Percentiles rank a stretch among this genome's conserved stretches.
phyloP scores from a whole-genome alignment of 805 yeast species.

The Yamadazyma sp. region DNA sequence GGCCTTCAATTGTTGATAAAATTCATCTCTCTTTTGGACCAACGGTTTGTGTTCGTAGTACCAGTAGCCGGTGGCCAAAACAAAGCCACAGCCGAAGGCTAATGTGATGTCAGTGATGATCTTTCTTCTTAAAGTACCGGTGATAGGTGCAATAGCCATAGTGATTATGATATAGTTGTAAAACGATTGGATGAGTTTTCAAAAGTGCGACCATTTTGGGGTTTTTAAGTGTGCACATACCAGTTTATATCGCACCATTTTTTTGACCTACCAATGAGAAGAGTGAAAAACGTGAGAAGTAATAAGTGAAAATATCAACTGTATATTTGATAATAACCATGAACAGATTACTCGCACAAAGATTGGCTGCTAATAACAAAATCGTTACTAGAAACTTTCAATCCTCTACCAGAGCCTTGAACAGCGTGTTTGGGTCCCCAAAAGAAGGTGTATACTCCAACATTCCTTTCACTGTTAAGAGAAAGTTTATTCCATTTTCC shows the following conservation, averaged over 20 bases:
- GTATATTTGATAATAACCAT: constrained; percentile 8
- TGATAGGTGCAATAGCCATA: constrained; percentile 84
- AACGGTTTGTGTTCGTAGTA: constrained; percentile 82
- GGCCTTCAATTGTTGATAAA: constrained; percentile 76
- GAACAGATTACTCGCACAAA: constrained; percentile 15
- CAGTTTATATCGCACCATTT: constrained; percentile 7
- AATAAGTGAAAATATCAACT: constrained; percentile 8
- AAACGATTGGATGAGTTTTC: constrained; percentile 11
- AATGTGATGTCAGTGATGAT: constrained; percentile 74
- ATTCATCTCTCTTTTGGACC: constrained; percentile 77
- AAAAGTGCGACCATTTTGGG: constrained; percentile 1
- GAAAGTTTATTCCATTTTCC: constrained; percentile 79
- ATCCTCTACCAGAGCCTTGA: constrained; percentile 39
- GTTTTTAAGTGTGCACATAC: neutral
- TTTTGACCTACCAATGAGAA: constrained; percentile 3
- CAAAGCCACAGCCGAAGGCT: constrained; percentile 64
- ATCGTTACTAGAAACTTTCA: constrained; percentile 42
- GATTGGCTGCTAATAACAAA: constrained; percentile 12
- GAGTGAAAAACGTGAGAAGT: constrained; percentile 7
- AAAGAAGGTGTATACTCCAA: constrained; percentile 78
- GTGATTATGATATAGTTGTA: constrained; percentile 1
- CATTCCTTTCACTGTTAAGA: constrained; percentile 93
- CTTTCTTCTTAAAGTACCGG: constrained; percentile 79
- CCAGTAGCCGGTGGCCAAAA: constrained; percentile 67
- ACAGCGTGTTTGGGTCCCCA: constrained; percentile 39